Base-by-base conservation (phyloP, 2,329 filamentous ascomycete genomes). In the Xylariales sp. region DNA sequence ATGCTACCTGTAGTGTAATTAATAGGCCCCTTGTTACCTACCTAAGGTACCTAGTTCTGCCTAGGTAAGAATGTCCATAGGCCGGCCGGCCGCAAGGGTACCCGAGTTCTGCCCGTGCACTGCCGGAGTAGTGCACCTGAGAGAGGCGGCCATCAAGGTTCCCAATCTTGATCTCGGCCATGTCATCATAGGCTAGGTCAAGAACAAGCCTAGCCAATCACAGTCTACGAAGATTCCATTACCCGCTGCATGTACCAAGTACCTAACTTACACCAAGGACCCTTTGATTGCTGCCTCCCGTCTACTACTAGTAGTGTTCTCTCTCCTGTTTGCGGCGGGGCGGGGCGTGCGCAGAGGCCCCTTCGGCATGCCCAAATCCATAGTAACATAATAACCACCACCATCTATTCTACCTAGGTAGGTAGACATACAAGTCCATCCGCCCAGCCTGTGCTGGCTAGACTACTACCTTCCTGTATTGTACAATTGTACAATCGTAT, bases 101-200 rank as follows among this genome's bases (percentile, higher is more conserved):
- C 54, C 30, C 39, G n/a, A 53, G 30, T 18, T 9, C 10, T 53
- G 10, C 23, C 23, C 23, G 23, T 23, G 23, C 23, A 23, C 23
- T 23, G 23, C 23, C 23, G 23, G 23, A 23, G 23, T 23, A 23
- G 23, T 23, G 23, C 23, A 23, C 23, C 23, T 23, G 23, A 23
- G 23, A 23, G 23, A 23, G 23, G 23, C 23, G 23, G 61, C 73
- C 74, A 75, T 75, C 74, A 76, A 75, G 74, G 74, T 75, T 50
- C 72, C 62, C 73, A 55, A 45, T 43, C 36, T 57, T 18, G 36
- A 43, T 64, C 72, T 73, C 71, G 73, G 71, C 39, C 60, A 72
- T 68, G 64, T 45, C 70, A 72, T 72, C 69, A 72, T 71, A 68
- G 53, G 64, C 30, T 49, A 48, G 23, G n/a, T 49, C 18, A 28